Conservation (phyloP, 495 filamentous ascomycete genomes). For the Penicillium paxilli region DNA sequence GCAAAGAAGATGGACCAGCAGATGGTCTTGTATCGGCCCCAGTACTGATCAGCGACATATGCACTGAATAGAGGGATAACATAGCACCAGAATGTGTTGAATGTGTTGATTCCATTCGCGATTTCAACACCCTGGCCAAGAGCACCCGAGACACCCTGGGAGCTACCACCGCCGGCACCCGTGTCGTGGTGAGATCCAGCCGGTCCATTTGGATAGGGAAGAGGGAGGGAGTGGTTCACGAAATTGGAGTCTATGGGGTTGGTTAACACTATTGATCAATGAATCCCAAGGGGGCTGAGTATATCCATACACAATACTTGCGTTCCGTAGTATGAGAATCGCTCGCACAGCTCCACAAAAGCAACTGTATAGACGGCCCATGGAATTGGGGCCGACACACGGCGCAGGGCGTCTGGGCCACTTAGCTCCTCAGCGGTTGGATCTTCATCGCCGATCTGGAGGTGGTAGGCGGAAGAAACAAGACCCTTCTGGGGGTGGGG, state of each 20-base stretch:
- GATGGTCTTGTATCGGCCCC: slow-evolving; percentile 73
- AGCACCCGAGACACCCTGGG: slow-evolving; percentile 24
- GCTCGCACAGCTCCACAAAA: slow-evolving; percentile 28
- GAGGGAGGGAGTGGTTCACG: slow-evolving; percentile 24
- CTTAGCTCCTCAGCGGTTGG: slow-evolving; percentile 15
- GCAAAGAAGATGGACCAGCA: slow-evolving; percentile 55
- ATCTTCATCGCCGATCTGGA: slow-evolving; percentile 18
- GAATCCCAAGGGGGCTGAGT: neutral
- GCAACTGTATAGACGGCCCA: slow-evolving; percentile 26
- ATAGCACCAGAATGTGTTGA: slow-evolving; percentile 76
- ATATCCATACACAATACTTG: slow-evolving; percentile 4
- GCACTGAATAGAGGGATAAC: slow-evolving; percentile 66
- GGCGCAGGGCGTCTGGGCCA: slow-evolving; percentile 18
- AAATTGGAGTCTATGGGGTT: slow-evolving; percentile 18
- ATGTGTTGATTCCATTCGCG: slow-evolving; percentile 27
- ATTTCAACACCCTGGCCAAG: slow-evolving; percentile 18
- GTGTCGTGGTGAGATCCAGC: slow-evolving; percentile 22
- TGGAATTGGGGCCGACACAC: slow-evolving; percentile 24
- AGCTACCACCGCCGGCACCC: slow-evolving; percentile 18
- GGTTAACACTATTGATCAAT: neutral
- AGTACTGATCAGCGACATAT: slow-evolving; percentile 71
- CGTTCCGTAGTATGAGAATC: slow-evolving; percentile 30
- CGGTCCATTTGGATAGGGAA: slow-evolving; percentile 14
- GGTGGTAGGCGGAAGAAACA: slow-evolving; percentile 9
- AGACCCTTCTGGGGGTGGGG: slow-evolving; percentile 17